phyloP scores from a whole-genome alignment of 108 stramenopile genomes.

The Cyclostephanos tholiformis region DNA sequence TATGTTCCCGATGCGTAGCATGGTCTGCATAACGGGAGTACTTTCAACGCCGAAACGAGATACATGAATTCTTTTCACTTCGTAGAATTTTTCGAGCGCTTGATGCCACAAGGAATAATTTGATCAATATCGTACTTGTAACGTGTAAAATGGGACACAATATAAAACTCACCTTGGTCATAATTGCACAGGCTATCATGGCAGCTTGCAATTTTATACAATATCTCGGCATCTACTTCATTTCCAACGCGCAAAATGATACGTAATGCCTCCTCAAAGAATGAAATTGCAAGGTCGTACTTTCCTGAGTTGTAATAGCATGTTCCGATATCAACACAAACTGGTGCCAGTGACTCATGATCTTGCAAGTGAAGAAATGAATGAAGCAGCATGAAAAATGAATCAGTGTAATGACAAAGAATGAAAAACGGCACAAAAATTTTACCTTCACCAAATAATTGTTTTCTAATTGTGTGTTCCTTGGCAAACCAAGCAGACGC shows the following conservation, averaged over 20 bases:
- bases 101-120: neutral
- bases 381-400: neutral
- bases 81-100: constrained; percentile 42
- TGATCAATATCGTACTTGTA: neutral
- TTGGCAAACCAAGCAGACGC: constrained; percentile 43
- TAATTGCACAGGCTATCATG: constrained; percentile 53
- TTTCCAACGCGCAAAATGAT: constrained; percentile 21
- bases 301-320: constrained; percentile 49
- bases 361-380: constrained; percentile 7
- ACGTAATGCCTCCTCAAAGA: constrained; percentile 40
- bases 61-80: constrained; percentile 38
- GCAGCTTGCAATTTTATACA: constrained; percentile 59
- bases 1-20: constrained; percentile 51
- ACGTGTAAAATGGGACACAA: neutral
- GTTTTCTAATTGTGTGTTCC: constrained; percentile 30
- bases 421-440: neutral
- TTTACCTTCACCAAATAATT: constrained; percentile 43
- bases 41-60: constrained; percentile 30
- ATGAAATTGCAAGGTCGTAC: constrained; percentile 36
- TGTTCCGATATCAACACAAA: constrained; percentile 42
- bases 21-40: constrained; percentile 40
- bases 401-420: neutral
- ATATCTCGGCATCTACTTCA: constrained; percentile 23
- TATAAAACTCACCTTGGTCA: constrained; percentile 34
- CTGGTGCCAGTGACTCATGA: constrained; percentile 30